Evolutionary conservation across 179 eudicot genomes (phyloP), one percentile per base, ranked within the genome.

Genomic region (Corrigiola litoralis): DNA sequence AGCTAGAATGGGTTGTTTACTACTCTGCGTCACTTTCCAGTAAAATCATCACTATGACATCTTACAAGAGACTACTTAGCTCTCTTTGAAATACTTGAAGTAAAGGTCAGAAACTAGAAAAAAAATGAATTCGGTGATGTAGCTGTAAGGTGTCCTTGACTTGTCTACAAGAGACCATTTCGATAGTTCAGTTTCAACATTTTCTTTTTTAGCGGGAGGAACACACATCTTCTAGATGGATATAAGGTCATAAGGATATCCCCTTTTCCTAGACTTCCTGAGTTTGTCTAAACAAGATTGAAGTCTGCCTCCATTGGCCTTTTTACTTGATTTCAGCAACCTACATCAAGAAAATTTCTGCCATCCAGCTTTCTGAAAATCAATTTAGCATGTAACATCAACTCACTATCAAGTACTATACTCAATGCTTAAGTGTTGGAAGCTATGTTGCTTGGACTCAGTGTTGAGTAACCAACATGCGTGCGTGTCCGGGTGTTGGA

Each of bases 201-300:
- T 27, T 20, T 20, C 4, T 23, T 14, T 38, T 8, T 58, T 0
- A 37, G 47, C 38, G 49, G 33, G 41, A 34, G 28, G n/a, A n/a
- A n/a, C n/a, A n/a, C 13, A 14, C 5, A 58, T 33, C 38, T 40
- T 58, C 63, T 58, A 61, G 65, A 42, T 61, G 40, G 40, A 27
- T n/a, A n/a, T n/a, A n/a, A n/a, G n/a, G n/a, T n/a, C n/a, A n/a
- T n/a, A n/a, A n/a, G n/a, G n/a, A n/a, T 1, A 14, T 4, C 44
- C 28, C 23, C 36, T 3, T 17, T 42, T 27, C 28, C 5, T 6
- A 28, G 32, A 41, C 52, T 37, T 25, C 38, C 17, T 61, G 0
- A 17, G 32, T 16, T 61, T 13, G 32, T 33, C 38, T 14, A 40
- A 40, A n/a, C 0, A 14, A 8, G 41, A 25, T 56, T n/a, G n/a